Conservation (phyloP, 257 asterid genomes). For the Nicotiana tomentosiformis region DNA sequence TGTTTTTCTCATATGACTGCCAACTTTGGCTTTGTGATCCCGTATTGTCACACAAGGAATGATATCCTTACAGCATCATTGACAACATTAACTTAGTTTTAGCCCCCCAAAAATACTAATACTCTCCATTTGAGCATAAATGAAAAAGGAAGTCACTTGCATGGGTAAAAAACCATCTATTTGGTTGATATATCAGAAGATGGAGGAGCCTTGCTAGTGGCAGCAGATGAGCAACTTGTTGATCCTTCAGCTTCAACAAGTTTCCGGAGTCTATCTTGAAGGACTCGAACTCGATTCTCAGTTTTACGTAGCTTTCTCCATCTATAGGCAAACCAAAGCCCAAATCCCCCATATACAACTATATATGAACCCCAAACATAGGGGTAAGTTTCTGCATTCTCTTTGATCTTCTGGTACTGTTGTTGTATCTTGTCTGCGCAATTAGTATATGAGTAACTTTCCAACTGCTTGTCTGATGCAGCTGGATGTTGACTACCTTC, state of each 20-base stretch:
- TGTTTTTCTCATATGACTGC: not conserved
- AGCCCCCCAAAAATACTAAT: no score
- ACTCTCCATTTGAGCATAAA: not conserved
- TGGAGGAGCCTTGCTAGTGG: constrained; percentile 20
- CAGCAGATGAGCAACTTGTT: constrained; percentile 21
- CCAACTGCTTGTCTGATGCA: constrained; percentile 25
- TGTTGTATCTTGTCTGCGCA: constrained; percentile 39
- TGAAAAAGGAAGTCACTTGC: not conserved
- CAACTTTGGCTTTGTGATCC: not conserved
- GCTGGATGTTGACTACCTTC: constrained; percentile 27
- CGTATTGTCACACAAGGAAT: not conserved
- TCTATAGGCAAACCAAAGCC: constrained; percentile 66
- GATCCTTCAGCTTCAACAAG: constrained; percentile 41
- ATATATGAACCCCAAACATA: constrained; percentile 88
- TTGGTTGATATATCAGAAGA: constrained; percentile 25
- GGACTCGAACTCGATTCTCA: constrained; percentile 68
- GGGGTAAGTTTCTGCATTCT: constrained; percentile 74
- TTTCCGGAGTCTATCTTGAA: constrained; percentile 59
- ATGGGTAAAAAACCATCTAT: constrained; percentile 13
- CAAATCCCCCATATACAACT: constrained; percentile 66
- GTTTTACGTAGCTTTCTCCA: constrained; percentile 69
- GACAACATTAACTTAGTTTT: not conserved
- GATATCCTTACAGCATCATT: not conserved
- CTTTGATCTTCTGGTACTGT: constrained; percentile 42
- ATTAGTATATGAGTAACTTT: constrained; percentile 19